Base-by-base conservation (phyloP, 805 yeast species). In the Nakazawaea anatomiae region DNA sequence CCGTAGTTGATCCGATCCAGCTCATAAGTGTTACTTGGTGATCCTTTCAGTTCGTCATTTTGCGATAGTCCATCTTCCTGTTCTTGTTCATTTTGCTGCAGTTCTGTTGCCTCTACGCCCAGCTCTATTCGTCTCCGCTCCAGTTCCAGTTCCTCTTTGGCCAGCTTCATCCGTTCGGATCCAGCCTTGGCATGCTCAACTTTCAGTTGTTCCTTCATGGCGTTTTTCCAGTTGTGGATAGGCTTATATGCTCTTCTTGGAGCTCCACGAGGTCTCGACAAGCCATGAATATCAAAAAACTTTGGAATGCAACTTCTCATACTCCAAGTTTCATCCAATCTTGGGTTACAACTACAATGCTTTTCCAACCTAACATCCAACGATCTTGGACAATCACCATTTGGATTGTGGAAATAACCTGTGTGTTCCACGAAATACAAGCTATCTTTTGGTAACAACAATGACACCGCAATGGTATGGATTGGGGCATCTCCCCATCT, bases 351-450 rank as follows among this genome's bases (percentile, higher is more conserved):
- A 31, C 68, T 67, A 67, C 87, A 81, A 48, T 68, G 69, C 57
- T 76, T 75, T 40, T 68, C 70, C 25, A 63, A 54, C 65, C 83
- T 67, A 35, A 72, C 61, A 35, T 72, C 73, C 41, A 67, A 58
- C 48, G 73, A 73, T 32, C 79, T 72, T n/a, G 85, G 85, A 69
- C 87, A 82, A 64, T 79, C 80, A 50, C 72, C 67, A 67, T 78
- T 79, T 2, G 85, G 85, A 28, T 65, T 71, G 59, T 79, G 84
- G 63, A 52, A 77, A 63, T 79, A 79, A 28, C 83, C 84, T 34
- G 79, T 74, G 57, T 75, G 76, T 29, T 69, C 70, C 55, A 78
- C 76, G 61, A 73, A 67, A 25, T 57, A 62, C 11, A 68, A 55
- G 47, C 62, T 57, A 9, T 58, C 59, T 46, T 56, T 57, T 9